These are phyloP conservation scores for Gyromitra esculenta DNA, from an alignment of 2,329 filamentous ascomycete species.

Conservation along the genomic window DNA sequence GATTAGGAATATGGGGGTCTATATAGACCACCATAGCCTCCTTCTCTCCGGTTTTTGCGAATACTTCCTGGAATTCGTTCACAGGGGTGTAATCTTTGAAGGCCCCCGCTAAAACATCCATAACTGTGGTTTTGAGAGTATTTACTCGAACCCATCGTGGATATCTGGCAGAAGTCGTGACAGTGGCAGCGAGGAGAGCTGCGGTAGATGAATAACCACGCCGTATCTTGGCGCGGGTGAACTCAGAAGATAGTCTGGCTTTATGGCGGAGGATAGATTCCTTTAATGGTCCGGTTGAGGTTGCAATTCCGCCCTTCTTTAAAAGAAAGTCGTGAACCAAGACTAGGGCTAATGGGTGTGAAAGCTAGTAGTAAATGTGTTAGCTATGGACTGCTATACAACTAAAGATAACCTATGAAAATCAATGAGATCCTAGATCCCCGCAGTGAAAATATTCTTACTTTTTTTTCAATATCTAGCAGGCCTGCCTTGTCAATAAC, in stretches of 20 bases:
- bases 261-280: slow-evolving; percentile 82
- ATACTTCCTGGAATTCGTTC: slow-evolving; percentile 47
- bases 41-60: slow-evolving; percentile 38
- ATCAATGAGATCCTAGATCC: neutral
- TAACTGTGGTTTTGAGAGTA: slow-evolving; percentile 74
- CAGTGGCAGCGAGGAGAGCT: slow-evolving; percentile 63
- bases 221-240: slow-evolving; percentile 80
- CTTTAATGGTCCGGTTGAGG: slow-evolving; percentile 78
- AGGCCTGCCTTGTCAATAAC: slow-evolving; percentile 85
- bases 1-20: slow-evolving; percentile 83
- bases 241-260: slow-evolving; percentile 79
- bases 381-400: slow-evolving; percentile 60
- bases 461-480: slow-evolving; percentile 84
- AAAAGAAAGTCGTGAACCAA: slow-evolving; percentile 87
- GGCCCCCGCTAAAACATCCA: slow-evolving; percentile 76
- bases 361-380: slow-evolving; percentile 70
- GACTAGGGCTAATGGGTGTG: slow-evolving; percentile 80
- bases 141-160: slow-evolving; percentile 96
- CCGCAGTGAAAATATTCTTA: slow-evolving; percentile 60
- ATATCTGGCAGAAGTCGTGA: slow-evolving; percentile 66
- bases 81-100: slow-evolving; percentile 73
- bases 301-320: slow-evolving; percentile 80
- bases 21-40: slow-evolving; percentile 69
- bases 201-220: slow-evolving; percentile 75
- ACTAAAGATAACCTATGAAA: neutral